phyloP scores from a whole-genome alignment of 257 asterid genomes.

The Mitragyna speciosa region DNA sequence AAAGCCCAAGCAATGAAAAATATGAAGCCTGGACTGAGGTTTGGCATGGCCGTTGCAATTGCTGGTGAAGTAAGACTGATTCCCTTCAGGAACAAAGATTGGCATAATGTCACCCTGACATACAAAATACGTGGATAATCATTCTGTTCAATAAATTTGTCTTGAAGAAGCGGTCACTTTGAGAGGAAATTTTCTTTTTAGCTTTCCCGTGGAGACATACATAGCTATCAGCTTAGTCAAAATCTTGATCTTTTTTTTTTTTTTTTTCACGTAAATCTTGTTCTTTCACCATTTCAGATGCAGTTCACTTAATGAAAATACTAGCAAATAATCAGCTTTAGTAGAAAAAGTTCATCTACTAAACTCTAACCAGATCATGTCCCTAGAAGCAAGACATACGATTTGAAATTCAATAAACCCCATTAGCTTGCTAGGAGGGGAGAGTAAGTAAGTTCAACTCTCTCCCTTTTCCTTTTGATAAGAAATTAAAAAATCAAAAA shows the following conservation, averaged over 20 bases:
- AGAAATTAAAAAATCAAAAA: too few species aligned
- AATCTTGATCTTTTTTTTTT: background rate
- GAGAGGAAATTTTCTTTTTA: background rate
- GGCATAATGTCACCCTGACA: conserved; percentile 74
- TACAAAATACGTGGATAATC: background rate
- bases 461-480: too few species aligned
- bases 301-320: too few species aligned
- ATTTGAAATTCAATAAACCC: background rate
- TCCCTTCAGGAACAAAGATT: conserved; percentile 73
- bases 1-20: conserved; percentile 80
- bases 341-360: background rate
- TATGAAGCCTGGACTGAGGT: conserved; percentile 84
- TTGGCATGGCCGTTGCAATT: conserved; percentile 96
- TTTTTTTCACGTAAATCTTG: background rate
- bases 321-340: background rate
- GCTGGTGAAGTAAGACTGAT: conserved; percentile 78
- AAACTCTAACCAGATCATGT: background rate
- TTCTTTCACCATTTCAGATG: too few species aligned
- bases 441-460: too few species aligned
- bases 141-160: background rate
- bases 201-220: background rate
- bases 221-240: background rate
- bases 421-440: background rate
- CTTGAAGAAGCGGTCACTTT: background rate
- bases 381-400: background rate